Evolutionary conservation across 1,284 basidiomycete species (phyloP).

Genomic region (Pyrrhoderma noxium): DNA sequence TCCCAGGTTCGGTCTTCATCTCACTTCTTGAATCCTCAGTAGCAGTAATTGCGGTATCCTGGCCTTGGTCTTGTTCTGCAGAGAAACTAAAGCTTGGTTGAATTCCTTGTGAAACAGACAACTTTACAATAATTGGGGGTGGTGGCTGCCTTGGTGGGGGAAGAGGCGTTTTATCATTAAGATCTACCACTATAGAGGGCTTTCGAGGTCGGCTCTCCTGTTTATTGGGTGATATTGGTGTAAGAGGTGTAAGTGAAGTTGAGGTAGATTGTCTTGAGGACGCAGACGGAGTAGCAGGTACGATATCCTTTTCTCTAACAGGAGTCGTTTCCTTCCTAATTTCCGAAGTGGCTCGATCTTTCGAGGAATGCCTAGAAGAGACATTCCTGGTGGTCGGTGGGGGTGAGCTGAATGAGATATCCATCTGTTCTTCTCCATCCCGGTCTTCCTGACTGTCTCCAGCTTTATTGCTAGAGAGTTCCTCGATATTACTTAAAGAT

Average conservation of each 20-base stretch:
- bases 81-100: background rate
- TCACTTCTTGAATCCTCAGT: background rate
- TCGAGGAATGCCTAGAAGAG: background rate
- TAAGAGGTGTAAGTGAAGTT: background rate
- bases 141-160: constrained; percentile 14
- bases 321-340: too few relatives aligned
- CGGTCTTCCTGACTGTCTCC: constrained; percentile 1
- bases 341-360: background rate
- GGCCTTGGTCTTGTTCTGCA: background rate
- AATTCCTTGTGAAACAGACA: constrained; percentile 1
- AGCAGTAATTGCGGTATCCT: background rate
- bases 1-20: background rate
- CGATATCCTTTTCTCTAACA: constrained; percentile 4
- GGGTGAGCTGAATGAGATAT: too few relatives aligned
- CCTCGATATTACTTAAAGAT: too few relatives aligned
- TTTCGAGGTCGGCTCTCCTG: too few relatives aligned
- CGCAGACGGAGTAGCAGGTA: constrained; percentile 10
- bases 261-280: background rate
- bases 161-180: constrained; percentile 1
- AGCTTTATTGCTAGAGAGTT: too few relatives aligned
- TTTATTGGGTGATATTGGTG: background rate
- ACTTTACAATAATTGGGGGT: constrained; percentile 13
- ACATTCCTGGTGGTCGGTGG: too few relatives aligned
- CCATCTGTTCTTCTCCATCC: background rate
- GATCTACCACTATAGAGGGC: background rate